Evolutionary conservation across 257 asterid genomes (phyloP).

Genomic region (Lavandula angustifolia): DNA sequence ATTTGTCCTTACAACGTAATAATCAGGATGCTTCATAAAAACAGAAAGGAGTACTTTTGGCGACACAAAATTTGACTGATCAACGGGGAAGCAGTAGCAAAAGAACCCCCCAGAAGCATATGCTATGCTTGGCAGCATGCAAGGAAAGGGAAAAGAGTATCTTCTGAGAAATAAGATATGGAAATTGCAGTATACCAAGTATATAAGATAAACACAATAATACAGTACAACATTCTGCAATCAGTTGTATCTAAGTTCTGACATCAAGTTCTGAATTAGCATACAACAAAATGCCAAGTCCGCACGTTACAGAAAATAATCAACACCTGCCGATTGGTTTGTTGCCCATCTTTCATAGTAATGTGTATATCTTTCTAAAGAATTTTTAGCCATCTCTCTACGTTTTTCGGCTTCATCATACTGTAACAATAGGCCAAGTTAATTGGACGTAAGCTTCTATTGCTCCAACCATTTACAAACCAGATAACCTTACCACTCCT

Average conservation of each 20-base stretch:
- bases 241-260: conserved; percentile 10
- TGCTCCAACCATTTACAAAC: conserved; percentile 32
- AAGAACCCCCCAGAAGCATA: no score
- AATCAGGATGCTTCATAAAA: background rate
- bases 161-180: background rate
- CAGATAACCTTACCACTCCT: conserved; percentile 66
- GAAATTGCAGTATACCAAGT: conserved; percentile 22
- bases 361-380: conserved; percentile 93
- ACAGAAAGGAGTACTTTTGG: background rate
- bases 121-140: conserved; percentile 21
- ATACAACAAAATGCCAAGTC: conserved; percentile 17
- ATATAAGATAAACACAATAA: conserved; percentile 13
- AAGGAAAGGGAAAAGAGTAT: conserved; percentile 2
- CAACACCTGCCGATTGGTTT: conserved; percentile 76
- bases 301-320: conserved; percentile 2
- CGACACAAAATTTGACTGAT: no score
- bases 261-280: no score
- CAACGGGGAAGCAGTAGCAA: no score
- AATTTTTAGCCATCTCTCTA: conserved; percentile 98
- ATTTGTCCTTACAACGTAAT: background rate
- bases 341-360: conserved; percentile 99
- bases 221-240: conserved; percentile 6
- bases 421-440: conserved; percentile 47
- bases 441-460: conserved; percentile 21
- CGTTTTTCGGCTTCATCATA: conserved; percentile 89